Evolutionary conservation across 2,329 filamentous ascomycete genomes (phyloP), one percentile per base, ranked within the genome.

Genomic region (Aspergillus sp.): DNA sequence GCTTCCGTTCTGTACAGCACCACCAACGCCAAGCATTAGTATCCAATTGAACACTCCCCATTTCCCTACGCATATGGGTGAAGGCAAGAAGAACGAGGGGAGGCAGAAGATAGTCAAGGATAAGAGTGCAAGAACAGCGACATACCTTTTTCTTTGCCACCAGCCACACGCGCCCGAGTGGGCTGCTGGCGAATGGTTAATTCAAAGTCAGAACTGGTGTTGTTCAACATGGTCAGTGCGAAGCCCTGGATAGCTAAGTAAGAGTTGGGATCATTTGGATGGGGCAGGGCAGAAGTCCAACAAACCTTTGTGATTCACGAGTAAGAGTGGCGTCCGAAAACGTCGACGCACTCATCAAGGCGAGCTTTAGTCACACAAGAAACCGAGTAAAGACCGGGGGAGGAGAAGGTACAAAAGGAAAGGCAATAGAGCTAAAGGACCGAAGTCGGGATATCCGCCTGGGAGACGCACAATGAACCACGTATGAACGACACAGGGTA

Each of bases 111-210:
- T 19, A 19, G 19, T 19, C 34, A n/a, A 36, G 34, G 34, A 36
- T n/a, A 9, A 5, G n/a, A 8, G 7, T 8, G 32, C n/a, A 36
- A 12, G n/a, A 12, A 36, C 7, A 12, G 34, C 34, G 34, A 61
- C 59, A 29, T 68, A 85, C 83, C 79, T 73, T 88, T 88, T 61
- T 88, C 85, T 65, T 88, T 88, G 54, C 81, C 81, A 54, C 83
- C 75, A 39, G 82, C 79, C 46, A 87, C 80, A 52, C 84, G 77
- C 43, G 81, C 84, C 65, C 80, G 75, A 53, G 76, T 73, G 44
- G 85, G 85, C 60, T 84, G 76, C 68, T 88, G 85, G 55, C 80
- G 76, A 54, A 88, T 74, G 47, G 64, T 68, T 54, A 85, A 71
- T 49, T 73, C 68, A 65, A 80, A 77, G 60, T 79, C 73, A 60